phyloP scores from a whole-genome alignment of 345 rosid genomes.

The Orychophragmus violaceus region DNA sequence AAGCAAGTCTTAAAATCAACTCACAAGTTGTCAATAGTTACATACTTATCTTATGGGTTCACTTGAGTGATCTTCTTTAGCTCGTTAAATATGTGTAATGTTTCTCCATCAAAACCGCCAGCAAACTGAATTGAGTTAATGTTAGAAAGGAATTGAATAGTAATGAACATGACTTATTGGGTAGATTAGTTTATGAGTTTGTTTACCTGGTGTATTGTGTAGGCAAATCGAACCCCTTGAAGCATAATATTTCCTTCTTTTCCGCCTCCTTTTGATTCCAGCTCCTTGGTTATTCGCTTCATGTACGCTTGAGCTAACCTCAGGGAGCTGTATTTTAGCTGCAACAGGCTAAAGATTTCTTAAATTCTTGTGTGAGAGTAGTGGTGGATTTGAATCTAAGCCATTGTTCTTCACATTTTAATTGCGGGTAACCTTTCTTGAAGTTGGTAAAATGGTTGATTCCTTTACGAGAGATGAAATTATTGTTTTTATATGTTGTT shows the following conservation, averaged over 20 bases:
- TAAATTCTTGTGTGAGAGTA: background rate
- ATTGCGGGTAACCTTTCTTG: background rate
- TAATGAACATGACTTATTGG: background rate
- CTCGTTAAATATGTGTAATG: conserved; percentile 54
- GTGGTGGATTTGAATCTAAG: background rate
- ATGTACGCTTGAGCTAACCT: conserved; percentile 62
- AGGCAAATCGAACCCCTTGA: conserved; percentile 79
- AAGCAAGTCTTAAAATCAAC: conserved; percentile 8
- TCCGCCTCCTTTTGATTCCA: conserved; percentile 28
- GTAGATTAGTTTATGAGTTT: background rate
- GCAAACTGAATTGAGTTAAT: conserved; percentile 51
- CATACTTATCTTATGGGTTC: conserved; percentile 12
- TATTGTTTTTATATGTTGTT: background rate
- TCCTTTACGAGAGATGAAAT: background rate
- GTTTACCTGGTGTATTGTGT: conserved; percentile 77
- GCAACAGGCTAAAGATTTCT: conserved; percentile 21
- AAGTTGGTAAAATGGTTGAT: background rate
- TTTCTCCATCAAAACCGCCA: conserved; percentile 81
- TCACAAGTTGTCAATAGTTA: background rate
- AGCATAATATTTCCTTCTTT: conserved; percentile 49
- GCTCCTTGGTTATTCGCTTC: conserved; percentile 54
- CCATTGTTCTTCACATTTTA: background rate
- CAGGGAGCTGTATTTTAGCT: conserved; percentile 71
- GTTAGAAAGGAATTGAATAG: conserved; percentile 1
- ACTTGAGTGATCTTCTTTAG: conserved; percentile 44